These are phyloP conservation scores for Mytilinidion resinicola DNA, from an alignment of 495 filamentous ascomycete genomes.

Conservation along the genomic window DNA sequence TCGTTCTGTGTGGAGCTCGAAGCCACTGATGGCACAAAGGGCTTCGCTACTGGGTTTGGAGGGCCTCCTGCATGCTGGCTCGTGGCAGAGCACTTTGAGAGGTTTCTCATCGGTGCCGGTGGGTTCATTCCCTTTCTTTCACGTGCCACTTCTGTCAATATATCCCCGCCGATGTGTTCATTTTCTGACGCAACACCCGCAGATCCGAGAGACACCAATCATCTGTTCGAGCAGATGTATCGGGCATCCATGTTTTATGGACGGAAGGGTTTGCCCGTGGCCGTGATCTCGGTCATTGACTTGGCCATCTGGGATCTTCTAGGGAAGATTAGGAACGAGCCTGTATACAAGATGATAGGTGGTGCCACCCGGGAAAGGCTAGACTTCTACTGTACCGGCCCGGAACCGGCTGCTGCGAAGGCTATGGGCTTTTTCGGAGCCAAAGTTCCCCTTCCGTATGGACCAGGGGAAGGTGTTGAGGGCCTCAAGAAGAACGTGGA, in stretches of 20 bases:
- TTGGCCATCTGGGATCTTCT: conserved; percentile 86
- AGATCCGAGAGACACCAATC: conserved; percentile 82
- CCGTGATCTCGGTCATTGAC: conserved; percentile 89
- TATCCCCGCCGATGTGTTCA: background rate
- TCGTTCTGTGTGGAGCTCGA: conserved; percentile 93
- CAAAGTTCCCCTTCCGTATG: conserved; percentile 83
- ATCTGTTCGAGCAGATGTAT: conserved; percentile 93
- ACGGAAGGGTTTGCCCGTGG: conserved; percentile 80
- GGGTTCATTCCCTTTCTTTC: conserved; percentile 11
- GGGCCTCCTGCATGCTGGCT: conserved; percentile 92
- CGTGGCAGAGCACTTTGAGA: conserved; percentile 80
- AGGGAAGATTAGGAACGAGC: conserved; percentile 84
- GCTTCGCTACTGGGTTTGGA: conserved; percentile 89
- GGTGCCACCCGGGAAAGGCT: conserved; percentile 73
- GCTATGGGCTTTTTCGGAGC: conserved; percentile 79
- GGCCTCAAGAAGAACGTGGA: conserved; percentile 83
- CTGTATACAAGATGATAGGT: conserved; percentile 90
- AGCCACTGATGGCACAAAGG: conserved; percentile 79
- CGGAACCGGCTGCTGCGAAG: conserved; percentile 70
- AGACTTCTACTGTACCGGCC: conserved; percentile 91
- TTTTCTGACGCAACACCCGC: background rate
- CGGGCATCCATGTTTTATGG: conserved; percentile 92
- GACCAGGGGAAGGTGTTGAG: conserved; percentile 74
- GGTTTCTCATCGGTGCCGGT: conserved; percentile 79
- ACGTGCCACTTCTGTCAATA: too few species aligned